Evolutionary conservation across 768 basidiomycete species (phyloP).

Genomic region (Tephrocybe sp.): DNA sequence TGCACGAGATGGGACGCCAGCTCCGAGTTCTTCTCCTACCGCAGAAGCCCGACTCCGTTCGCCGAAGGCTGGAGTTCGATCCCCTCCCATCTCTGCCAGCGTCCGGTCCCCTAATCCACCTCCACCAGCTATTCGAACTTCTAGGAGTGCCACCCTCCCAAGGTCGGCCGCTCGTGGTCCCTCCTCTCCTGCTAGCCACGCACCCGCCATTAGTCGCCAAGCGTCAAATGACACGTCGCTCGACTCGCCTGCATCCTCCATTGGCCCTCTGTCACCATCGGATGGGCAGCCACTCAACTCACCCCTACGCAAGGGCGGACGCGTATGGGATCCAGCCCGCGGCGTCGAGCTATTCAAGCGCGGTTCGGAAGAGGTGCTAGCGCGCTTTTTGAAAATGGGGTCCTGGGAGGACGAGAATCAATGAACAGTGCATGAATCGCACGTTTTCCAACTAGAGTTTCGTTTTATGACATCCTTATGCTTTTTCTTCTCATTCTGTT

Average conservation of each 20-base stretch:
- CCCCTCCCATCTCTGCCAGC: slow-evolving; percentile 19
- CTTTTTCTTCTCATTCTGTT: background rate
- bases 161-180: slow-evolving; percentile 15
- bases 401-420: slow-evolving; percentile 60
- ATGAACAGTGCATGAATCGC: background rate
- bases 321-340: slow-evolving; percentile 86
- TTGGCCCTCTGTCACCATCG: slow-evolving; percentile 51
- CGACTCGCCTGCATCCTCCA: slow-evolving; percentile 55
- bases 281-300: slow-evolving; percentile 36
- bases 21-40: slow-evolving; percentile 19
- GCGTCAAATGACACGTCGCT: slow-evolving; percentile 51
- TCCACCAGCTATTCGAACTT: slow-evolving; percentile 23
- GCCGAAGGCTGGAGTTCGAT: background rate
- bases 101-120: slow-evolving; percentile 4
- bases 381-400: slow-evolving; percentile 79
- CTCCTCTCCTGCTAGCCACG: slow-evolving; percentile 6
- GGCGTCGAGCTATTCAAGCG: slow-evolving; percentile 85
- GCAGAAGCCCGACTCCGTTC: slow-evolving; percentile 7
- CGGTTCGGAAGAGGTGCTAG: slow-evolving; percentile 84
- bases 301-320: slow-evolving; percentile 45
- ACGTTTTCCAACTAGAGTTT: no score
- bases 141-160: slow-evolving; percentile 18
- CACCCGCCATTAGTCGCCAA: slow-evolving; percentile 32
- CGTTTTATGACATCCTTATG: background rate
- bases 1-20: slow-evolving; percentile 17